phyloP scores from a whole-genome alignment of 176 grass and related monocot genomes.

The Saccharum officinarum region DNA sequence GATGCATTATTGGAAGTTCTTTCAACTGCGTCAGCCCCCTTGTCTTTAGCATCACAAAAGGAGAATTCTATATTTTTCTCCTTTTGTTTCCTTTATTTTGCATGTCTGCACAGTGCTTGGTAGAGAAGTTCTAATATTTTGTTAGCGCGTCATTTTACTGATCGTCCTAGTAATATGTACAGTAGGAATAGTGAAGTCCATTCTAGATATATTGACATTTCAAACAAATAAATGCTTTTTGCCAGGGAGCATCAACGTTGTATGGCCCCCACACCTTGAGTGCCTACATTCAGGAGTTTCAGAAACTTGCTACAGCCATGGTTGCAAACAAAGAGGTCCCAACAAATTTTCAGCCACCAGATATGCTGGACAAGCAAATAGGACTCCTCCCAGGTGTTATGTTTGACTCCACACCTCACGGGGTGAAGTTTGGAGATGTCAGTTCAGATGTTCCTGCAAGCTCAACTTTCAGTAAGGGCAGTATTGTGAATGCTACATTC shows the following conservation, averaged over 20 bases:
- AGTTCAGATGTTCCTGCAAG: conserved; percentile 65
- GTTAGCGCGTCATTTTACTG: not conserved
- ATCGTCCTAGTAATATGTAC: not conserved
- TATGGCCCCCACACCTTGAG: conserved; percentile 96
- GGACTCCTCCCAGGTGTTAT: conserved; percentile 72
- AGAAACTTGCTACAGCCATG: conserved; percentile 79
- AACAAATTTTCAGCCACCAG: conserved; percentile 63
- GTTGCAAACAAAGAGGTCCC: conserved; percentile 53
- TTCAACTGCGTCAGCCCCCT: conserved; percentile 2
- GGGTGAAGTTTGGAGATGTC: conserved; percentile 74
- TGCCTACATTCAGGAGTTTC: conserved; percentile 93
- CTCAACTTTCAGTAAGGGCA: conserved; percentile 66
- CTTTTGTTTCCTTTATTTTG: not conserved
- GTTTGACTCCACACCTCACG: conserved; percentile 64
- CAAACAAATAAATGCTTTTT: not conserved
- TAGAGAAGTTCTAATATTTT: conserved; percentile 8
- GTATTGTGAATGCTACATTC: conserved; percentile 77
- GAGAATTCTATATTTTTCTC: not conserved
- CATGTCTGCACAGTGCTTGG: not conserved
- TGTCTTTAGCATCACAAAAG: not conserved
- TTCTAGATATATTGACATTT: not conserved
- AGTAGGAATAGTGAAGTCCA: not conserved
- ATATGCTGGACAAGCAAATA: conserved; percentile 87
- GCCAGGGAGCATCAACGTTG: conserved; percentile 85
- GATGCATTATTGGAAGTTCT: not conserved